Evolutionary conservation across 2,329 filamentous ascomycete genomes (phyloP), one percentile per base, ranked within the genome.

Genomic region (Epichloe baconii): DNA sequence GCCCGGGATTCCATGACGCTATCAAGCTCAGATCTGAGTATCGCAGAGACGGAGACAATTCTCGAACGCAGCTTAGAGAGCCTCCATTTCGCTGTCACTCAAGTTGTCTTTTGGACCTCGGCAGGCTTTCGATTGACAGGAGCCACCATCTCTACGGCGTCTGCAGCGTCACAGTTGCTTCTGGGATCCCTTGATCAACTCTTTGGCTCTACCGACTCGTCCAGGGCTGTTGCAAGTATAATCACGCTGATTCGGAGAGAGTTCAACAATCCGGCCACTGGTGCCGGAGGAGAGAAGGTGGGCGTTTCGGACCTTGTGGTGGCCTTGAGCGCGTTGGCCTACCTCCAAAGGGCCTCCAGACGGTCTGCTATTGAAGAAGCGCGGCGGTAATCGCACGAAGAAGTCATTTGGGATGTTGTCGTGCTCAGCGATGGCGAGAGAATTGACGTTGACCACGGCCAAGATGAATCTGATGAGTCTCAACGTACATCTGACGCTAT

Each of bases 191-290:
- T 85, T 21, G 81, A 85, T 59, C 77, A 80, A 55, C 75, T 84
- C 40, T 77, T 85, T 31, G 82, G 82, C 14, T 82, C 79, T 2
- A 85, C 82, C n/a, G 82, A 85, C 61, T 83, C 80, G 2, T 84
- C 81, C 2, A 69, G 80, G 41, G 81, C 82, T 11, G 82, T 85
- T 53, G 79, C 80, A 2, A 81, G 79, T 61, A 84, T 85, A 58
- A 74, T 85, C 56, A 77, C 77, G 1, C 67, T 85, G 35, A 75
- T 85, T 45, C 74, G 79, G 34, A 73, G 79, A 52, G 82, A 85
- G 62, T 82, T 85, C 53, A 74, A 76, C 49, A 81, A 82, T 52
- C 79, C 80, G 0, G 74, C 77, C 8, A 82, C 79, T 0, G 80
- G 79, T 5, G 67, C 70, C 3, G 70, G 73, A 44, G 78, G 78